Percentiles rank a stretch among this genome's conserved stretches.
Conservation (phyloP, 2,329 filamentous ascomycete species). For the Arthrobotrys sphaeroides region DNA sequence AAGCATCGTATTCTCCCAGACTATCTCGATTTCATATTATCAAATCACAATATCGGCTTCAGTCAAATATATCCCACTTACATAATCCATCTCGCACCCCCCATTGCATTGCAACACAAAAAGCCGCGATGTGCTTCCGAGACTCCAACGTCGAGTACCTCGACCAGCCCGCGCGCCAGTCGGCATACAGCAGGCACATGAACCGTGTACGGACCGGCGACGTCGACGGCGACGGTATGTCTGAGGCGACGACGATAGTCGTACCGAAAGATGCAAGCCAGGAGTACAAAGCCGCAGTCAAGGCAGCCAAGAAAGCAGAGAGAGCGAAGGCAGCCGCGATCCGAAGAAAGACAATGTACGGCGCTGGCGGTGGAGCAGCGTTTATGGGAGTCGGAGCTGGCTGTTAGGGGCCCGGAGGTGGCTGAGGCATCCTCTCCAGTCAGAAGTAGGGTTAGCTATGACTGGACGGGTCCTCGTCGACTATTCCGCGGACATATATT, state of each 20-base stretch:
- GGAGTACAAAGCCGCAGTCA: no score
- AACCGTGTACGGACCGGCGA: no score
- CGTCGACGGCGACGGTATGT: neutral
- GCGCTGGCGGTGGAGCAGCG: neutral
- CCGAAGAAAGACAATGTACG: slow-evolving; percentile 12
- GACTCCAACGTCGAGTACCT: slow-evolving; percentile 22
- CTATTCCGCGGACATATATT: no score
- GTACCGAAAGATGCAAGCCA: neutral
- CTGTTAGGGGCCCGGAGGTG: neutral
- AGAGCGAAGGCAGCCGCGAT: neutral
- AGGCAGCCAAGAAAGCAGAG: neutral
- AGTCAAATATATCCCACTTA: no score
- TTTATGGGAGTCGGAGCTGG: neutral
- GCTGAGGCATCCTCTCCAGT: neutral
- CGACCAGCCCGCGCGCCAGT: slow-evolving; percentile 3
- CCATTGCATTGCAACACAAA: neutral
- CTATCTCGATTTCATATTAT: no score
- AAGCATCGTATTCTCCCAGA: no score
- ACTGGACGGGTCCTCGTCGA: neutral
- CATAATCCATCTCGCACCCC: no score
- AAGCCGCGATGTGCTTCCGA: slow-evolving; percentile 7
- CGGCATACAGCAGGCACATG: neutral
- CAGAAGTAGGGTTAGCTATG: neutral
- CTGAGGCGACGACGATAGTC: neutral
- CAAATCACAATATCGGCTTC: no score